These are phyloP conservation scores for Beauveria sp. DNA, from an alignment of 2,329 filamentous ascomycete genomes.

Conservation along the genomic window DNA sequence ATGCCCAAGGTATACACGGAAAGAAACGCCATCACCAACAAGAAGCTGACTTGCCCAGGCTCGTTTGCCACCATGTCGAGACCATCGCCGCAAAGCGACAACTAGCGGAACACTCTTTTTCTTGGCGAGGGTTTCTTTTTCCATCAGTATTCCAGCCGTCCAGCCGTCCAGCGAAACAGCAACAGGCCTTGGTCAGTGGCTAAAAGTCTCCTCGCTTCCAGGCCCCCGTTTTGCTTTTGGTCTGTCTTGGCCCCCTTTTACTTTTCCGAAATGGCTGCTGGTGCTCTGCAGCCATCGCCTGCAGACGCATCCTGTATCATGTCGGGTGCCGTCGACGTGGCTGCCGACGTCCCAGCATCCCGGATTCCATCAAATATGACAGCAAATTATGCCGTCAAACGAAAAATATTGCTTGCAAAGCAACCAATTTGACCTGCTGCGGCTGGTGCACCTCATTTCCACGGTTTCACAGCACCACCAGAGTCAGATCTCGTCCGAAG, in stretches of 20 bases:
- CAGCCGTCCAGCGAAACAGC: not conserved
- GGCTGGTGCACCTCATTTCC: not conserved
- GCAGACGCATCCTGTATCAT: not conserved
- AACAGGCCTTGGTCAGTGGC: not conserved
- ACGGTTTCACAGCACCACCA: not conserved
- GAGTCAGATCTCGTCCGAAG: too few relatives aligned
- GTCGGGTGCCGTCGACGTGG: not conserved
- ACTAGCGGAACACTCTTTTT: not conserved
- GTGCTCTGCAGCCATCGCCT: not conserved
- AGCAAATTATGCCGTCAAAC: not conserved
- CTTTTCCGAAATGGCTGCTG: not conserved
- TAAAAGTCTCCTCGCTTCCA: not conserved
- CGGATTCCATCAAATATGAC: not conserved
- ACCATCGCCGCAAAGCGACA: not conserved
- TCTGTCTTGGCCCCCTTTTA: not conserved
- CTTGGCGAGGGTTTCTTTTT: not conserved
- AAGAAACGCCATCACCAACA: not conserved
- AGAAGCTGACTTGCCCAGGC: not conserved
- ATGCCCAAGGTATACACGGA: not conserved
- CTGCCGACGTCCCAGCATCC: not conserved
- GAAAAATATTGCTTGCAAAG: too few relatives aligned
- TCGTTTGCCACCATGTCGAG: not conserved
- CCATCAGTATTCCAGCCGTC: not conserved
- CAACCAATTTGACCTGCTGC: not conserved
- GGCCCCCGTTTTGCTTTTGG: conserved; percentile 3